Base-by-base conservation (phyloP, 331 rosid genomes). In the Spiraea crenata region DNA sequence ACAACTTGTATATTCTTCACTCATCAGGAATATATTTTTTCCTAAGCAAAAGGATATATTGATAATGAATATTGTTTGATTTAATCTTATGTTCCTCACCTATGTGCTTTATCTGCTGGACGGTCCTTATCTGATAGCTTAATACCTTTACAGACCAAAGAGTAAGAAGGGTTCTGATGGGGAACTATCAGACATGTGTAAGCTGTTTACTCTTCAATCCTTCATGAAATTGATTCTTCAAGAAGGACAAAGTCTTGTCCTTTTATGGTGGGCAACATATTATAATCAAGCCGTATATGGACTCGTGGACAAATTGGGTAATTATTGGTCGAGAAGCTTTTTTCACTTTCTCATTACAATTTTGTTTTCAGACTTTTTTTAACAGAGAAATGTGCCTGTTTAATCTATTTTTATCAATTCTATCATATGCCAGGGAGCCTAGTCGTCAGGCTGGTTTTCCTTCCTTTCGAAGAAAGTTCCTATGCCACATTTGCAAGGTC, bases 381-480 rank as follows among this genome's bases (percentile, higher is more conserved):
- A 31, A 39, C 20, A 11, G 13, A 45, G 35, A 19, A 42, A 38
- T 1, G 48, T 47, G 19, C 9, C 25, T 9, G 19, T 59, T 73
- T 81, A 37, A 35, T 51, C 63, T 65, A 5, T 35, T 38, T 70
- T 72, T 67, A 61, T 62, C 67, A 67, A n/a, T 48, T 82, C 82
- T 67, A 65, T 68, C 71, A 65, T 40, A 45, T 81, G 79, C 71
- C 93, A 93, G 98, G 98, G 52, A 93, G 98, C 82, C 83, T 93
- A 80, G 98, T 90, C 81, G 98, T 90, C 78, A 87, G 98, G 81
- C 62, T 93, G 81, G 82, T 93, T 75, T 87, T 93, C 83, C 92
- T 90, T 85, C 98, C 98, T 73, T 93, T 93, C 58, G 98, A 93
- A 87, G 98, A 93, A 83, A 93, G 97, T 82, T 85, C 97, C 44